A percentile compares a stretch with the other conserved stretches of the same genome.
Evolutionary conservation across 306 rosid species (phyloP).

Genomic region (Ziziphus jujuba): DNA sequence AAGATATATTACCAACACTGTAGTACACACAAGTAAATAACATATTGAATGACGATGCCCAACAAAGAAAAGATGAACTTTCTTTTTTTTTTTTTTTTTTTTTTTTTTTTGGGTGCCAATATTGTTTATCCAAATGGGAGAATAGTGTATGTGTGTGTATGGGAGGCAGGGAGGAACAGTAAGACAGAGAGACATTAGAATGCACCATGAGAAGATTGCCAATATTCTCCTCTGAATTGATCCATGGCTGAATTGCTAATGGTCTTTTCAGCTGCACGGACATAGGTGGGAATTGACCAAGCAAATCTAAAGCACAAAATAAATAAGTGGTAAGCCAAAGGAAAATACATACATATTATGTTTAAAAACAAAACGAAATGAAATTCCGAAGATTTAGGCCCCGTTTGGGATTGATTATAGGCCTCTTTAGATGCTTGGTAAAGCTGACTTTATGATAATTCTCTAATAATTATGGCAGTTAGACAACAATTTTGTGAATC

Average conservation of each 20-base stretch:
- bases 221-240: conserved; percentile 74
- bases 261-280: conserved; percentile 71
- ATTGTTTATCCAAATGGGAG: neutral
- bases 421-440: too few relatives aligned
- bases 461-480: too few relatives aligned
- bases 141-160: neutral
- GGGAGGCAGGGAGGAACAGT: conserved; percentile 3
- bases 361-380: neutral
- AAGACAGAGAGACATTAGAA: neutral
- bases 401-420: too few relatives aligned
- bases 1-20: too few relatives aligned
- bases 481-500: too few relatives aligned
- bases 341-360: neutral
- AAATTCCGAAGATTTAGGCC: neutral
- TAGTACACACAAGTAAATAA: too few relatives aligned
- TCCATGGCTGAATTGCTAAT: conserved; percentile 86
- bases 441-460: too few relatives aligned
- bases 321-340: neutral
- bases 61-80: too few relatives aligned
- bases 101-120: too few relatives aligned
- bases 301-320: conserved; percentile 48
- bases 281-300: conserved; percentile 77
- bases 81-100: too few relatives aligned
- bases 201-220: conserved; percentile 96
- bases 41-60: too few relatives aligned